These are phyloP conservation scores for Crucihimalaya himalaica DNA, from an alignment of 345 rosid genomes.

Conservation along the genomic window DNA sequence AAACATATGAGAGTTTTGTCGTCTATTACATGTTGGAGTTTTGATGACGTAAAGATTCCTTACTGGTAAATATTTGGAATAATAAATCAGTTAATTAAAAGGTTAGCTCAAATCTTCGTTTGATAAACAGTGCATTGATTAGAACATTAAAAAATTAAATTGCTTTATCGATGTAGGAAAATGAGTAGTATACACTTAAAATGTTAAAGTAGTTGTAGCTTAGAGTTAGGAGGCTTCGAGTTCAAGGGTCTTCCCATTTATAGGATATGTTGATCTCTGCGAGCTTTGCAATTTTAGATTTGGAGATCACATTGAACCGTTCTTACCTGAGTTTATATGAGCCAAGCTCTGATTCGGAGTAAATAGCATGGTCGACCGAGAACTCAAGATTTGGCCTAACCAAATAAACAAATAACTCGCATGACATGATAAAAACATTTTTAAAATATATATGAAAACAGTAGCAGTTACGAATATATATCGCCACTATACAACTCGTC, in stretches of 20 bases:
- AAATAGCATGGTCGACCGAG: too few species aligned
- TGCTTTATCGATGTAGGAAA: too few species aligned
- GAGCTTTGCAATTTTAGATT: background rate
- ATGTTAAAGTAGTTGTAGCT: background rate
- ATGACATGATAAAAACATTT: too few species aligned
- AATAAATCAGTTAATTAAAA: background rate
- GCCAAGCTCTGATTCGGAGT: too few species aligned
- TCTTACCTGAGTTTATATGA: too few species aligned
- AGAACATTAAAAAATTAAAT: too few species aligned
- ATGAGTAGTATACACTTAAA: too few species aligned
- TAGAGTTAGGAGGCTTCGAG: background rate
- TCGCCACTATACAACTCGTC: background rate
- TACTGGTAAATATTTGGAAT: background rate
- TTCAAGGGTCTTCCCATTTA: background rate
- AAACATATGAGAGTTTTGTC: background rate
- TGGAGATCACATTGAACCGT: too few species aligned
- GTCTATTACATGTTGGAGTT: background rate
- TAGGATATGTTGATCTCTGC: background rate
- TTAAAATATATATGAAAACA: too few species aligned
- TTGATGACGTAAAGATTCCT: background rate
- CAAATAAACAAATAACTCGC: too few species aligned
- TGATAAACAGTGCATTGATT: background rate
- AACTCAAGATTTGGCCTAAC: too few species aligned
- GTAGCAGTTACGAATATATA: background rate
- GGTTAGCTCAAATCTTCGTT: background rate